Evolutionary conservation across 1,284 basidiomycete genomes (phyloP), one percentile per base, ranked within the genome.

Genomic region (Heterobasidion occidentale): DNA sequence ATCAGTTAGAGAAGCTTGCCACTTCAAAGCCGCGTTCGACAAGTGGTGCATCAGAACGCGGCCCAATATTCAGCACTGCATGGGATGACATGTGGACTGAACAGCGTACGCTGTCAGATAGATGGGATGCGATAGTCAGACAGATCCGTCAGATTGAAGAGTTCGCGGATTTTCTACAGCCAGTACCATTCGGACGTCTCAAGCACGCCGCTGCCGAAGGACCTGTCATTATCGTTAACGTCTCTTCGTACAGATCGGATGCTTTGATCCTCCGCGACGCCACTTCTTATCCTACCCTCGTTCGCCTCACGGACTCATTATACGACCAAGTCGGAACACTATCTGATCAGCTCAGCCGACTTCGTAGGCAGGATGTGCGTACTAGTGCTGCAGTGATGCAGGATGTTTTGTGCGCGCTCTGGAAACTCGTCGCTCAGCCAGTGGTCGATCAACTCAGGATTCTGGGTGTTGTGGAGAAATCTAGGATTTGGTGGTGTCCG

Each of bases 401-500:
- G 15, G 3, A 51, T 9, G 51, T 69, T 7, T 56, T 75, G 14
- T 57, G 65, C 1, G 57, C 59, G 6, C 59, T 74, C 17, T 74
- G 73, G 73, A 57, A 66, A n/a, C 52, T 62, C 7, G 55, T 76
- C 36, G 70, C 69, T 8, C 53, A 52, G 14, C 71, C 71, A 7
- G 60, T 75, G n/a, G 55, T 68, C 14, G 59, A 63, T 33, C 56
- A 54, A 44, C 34, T 74, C 1, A n/a, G 47, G 6, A 20, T 52
- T 5, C 52, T 65, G 6, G 53, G 44, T 14, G 52, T 59, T 5
- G 52, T 56, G 1, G 52, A 50, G 15, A 60, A 67, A 15, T 67
- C 71, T 1, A 69, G 70, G 9, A 63, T 78, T 15, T 77, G 76
- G 74, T 78, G 76, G 76, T 77, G 74, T 54, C 74, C 73, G 2